Percentiles rank a stretch among this genome's conserved stretches.
These are phyloP conservation scores for Phytopythium ostracodes DNA, from an alignment of 352 stramenopile species.

Conservation along the genomic window DNA sequence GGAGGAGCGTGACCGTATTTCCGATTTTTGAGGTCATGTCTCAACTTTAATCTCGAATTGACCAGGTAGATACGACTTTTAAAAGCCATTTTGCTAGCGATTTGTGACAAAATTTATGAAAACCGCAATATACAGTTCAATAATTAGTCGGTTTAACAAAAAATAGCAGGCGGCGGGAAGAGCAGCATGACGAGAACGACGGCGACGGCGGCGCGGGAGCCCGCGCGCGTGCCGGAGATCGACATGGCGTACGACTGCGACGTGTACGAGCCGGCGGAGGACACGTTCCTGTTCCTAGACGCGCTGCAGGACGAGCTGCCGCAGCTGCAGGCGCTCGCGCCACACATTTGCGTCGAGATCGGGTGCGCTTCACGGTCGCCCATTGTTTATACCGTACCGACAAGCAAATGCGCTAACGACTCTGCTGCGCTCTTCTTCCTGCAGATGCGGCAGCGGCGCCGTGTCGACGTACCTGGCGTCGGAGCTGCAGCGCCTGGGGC, in stretches of 20 bases:
- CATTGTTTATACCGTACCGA: too few species aligned
- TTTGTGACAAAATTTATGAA: too few species aligned
- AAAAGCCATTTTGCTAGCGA: too few species aligned
- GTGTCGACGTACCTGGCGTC: conserved; percentile 76
- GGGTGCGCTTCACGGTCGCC: conserved; percentile 51
- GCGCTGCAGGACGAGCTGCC: conserved; percentile 88
- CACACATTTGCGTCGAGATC: conserved; percentile 86
- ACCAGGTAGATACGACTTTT: too few species aligned
- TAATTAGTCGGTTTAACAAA: too few species aligned
- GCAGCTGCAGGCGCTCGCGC: conserved; percentile 47
- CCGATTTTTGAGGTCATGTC: too few species aligned
- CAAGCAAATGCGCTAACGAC: too few species aligned
- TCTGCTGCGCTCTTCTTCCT: neutral
- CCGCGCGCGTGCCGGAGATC: conserved; percentile 57
- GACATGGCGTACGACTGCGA: conserved; percentile 79
- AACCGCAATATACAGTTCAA: too few species aligned
- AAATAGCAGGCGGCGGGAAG: too few species aligned
- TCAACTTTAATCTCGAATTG: too few species aligned
- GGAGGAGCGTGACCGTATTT: too few species aligned
- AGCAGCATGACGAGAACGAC: conserved; percentile 14
- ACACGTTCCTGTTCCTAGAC: conserved; percentile 97
- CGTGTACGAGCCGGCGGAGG: conserved; percentile 97
- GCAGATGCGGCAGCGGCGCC: conserved; percentile 53
- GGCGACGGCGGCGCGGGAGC: neutral
- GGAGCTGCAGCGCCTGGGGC: conserved; percentile 66